These are phyloP conservation scores for Syzygium malaccense DNA, from an alignment of 441 rosid species.

Conservation along the genomic window DNA sequence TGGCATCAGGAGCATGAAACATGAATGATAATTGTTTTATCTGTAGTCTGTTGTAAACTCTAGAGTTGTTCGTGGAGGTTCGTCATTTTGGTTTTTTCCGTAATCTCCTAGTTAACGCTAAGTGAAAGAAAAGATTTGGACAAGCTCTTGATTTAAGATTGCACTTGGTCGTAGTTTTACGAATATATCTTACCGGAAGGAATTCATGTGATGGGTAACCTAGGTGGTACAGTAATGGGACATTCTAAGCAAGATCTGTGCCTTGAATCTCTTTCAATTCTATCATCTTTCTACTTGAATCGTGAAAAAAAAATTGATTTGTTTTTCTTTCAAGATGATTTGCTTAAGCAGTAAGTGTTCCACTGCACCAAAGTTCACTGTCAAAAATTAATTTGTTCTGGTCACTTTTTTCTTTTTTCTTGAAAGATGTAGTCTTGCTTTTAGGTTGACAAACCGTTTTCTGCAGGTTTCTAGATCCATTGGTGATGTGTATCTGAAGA, in stretches of 20 bases:
- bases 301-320: background rate
- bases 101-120: background rate
- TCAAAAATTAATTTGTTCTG: background rate
- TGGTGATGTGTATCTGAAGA: conserved; percentile 47
- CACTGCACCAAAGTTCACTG: background rate
- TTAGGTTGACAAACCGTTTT: background rate
- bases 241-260: background rate
- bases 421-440: background rate
- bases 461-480: conserved; percentile 50
- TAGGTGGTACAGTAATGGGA: background rate
- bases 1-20: background rate
- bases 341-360: background rate
- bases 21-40: background rate
- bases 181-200: background rate
- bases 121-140: background rate
- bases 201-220: background rate
- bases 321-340: background rate
- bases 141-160: background rate
- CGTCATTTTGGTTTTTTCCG: background rate
- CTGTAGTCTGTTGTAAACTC: background rate
- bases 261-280: background rate
- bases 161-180: background rate
- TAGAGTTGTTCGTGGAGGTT: background rate
- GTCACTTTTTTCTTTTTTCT: background rate
- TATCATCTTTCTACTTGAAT: background rate